Evolutionary conservation across 1,284 basidiomycete species (phyloP).

Genomic region (Ustilago trichophora): DNA sequence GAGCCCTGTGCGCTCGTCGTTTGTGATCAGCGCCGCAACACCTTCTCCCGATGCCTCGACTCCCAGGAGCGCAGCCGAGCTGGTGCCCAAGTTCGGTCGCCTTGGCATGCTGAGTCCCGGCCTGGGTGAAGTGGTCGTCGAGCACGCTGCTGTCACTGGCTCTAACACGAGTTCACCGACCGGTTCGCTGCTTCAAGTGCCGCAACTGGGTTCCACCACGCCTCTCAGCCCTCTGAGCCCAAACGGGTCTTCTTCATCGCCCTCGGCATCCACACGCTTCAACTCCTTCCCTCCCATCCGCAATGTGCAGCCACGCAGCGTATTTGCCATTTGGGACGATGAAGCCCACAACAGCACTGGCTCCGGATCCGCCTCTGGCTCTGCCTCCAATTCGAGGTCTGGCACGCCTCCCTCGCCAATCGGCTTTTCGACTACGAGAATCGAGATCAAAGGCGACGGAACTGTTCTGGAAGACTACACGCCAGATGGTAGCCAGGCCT

Average conservation of each 20-base stretch:
- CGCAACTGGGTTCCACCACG: constrained; percentile 10
- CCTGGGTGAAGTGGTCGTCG: constrained; percentile 44
- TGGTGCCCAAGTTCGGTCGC: constrained; percentile 45
- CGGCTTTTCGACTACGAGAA: constrained; percentile 15
- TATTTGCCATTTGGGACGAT: constrained; percentile 32
- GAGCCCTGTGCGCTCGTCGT: constrained; percentile 32
- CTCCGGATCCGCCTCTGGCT: constrained; percentile 32
- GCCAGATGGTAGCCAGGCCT: constrained; percentile 48
- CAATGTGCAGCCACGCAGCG: constrained; percentile 25
- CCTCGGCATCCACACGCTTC: constrained; percentile 28
- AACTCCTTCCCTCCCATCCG: constrained; percentile 52
- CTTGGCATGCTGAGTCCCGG: constrained; percentile 60
- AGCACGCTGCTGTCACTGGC: constrained; percentile 39
- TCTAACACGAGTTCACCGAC: constrained; percentile 37
- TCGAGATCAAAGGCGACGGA: constrained; percentile 40
- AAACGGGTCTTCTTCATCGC: constrained; percentile 1
- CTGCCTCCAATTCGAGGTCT: constrained; percentile 19
- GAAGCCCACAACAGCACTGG: constrained; percentile 16
- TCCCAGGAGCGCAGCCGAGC: constrained; percentile 34
- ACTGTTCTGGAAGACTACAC: constrained; percentile 50
- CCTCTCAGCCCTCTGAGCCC: background rate
- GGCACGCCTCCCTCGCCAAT: constrained; percentile 38
- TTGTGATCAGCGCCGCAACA: constrained; percentile 43
- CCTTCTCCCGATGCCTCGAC: constrained; percentile 45
- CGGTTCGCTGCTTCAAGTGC: constrained; percentile 36